Conservation (phyloP, 2,329 filamentous ascomycete genomes). For the Didymella keratinophila region DNA sequence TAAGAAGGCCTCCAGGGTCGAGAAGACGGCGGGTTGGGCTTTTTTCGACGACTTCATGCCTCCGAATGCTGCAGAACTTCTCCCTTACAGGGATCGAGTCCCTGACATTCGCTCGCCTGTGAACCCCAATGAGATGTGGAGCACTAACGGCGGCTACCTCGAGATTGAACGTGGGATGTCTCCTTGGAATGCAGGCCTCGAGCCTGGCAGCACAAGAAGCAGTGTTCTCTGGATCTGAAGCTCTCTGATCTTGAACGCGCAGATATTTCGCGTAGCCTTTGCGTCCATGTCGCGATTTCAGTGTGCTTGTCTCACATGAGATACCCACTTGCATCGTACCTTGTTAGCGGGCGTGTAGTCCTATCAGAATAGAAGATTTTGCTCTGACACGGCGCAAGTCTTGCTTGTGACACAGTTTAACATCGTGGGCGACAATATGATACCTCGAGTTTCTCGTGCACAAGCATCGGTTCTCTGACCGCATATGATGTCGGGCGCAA, state of each 20-base stretch:
- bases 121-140: background rate
- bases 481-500: no score
- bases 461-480: no score
- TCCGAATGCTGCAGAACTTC: constrained; percentile 26
- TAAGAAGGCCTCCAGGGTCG: no score
- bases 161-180: background rate
- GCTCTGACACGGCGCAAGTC: no score
- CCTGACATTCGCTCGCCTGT: background rate
- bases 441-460: no score
- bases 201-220: background rate
- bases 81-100: constrained; percentile 33
- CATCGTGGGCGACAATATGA: no score
- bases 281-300: background rate
- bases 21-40: background rate
- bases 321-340: constrained; percentile 8
- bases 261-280: no score
- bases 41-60: constrained; percentile 16
- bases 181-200: background rate
- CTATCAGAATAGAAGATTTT: no score
- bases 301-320: background rate
- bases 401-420: no score
- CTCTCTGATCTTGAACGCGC: background rate
- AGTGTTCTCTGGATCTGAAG: constrained; percentile 6
- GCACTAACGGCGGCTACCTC: background rate
- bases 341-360: background rate